Evolutionary conservation across 176 grass and related monocot species (phyloP).

Genomic region (Oryza punctata): DNA sequence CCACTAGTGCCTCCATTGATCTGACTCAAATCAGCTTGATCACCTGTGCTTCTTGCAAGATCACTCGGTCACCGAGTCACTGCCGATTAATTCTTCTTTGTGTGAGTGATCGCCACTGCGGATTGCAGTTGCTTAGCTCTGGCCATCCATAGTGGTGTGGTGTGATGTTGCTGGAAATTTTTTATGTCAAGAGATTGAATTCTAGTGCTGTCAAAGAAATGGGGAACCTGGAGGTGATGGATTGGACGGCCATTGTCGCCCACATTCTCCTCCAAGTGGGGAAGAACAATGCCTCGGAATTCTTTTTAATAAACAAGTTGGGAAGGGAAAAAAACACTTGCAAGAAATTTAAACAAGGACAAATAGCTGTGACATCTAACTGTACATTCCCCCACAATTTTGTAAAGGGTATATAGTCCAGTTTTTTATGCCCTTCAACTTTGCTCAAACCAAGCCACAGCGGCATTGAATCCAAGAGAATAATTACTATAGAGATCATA

Average conservation of each 20-base stretch:
- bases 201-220: conserved; percentile 2
- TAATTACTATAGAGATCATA: too few relatives aligned
- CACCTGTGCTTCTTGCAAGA: not conserved
- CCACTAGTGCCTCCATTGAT: conserved; percentile 27
- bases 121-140: not conserved
- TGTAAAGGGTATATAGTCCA: not conserved
- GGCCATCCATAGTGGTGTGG: not conserved
- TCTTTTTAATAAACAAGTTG: not conserved
- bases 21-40: not conserved
- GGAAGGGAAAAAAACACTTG: not conserved
- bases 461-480: too few relatives aligned
- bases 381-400: not conserved
- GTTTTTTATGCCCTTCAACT: too few relatives aligned
- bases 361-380: not conserved
- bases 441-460: too few relatives aligned
- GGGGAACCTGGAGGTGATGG: not conserved
- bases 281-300: not conserved
- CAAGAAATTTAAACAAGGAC: not conserved
- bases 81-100: too few relatives aligned
- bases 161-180: not conserved
- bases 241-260: conserved; percentile 36
- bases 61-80: not conserved
- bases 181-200: not conserved
- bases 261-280: conserved; percentile 20
- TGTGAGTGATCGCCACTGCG: not conserved